A percentile compares a stretch with the other conserved stretches of the same genome.
Conservation (phyloP, 306 rosid genomes). For the Corylus avellana region DNA sequence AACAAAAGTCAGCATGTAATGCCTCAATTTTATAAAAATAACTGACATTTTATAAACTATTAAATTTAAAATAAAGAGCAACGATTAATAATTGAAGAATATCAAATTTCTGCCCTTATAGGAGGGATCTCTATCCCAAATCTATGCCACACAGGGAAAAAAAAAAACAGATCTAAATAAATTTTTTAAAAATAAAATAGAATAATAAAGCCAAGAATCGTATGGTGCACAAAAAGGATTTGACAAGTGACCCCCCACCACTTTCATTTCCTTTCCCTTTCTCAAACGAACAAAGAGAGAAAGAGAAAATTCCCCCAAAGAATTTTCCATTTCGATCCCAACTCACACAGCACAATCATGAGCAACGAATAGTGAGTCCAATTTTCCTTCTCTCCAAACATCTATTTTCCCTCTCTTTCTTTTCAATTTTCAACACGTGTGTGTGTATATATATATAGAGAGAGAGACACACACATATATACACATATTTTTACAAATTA, state of each 20-base stretch:
- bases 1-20: too few relatives aligned
- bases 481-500: not conserved
- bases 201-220: too few relatives aligned
- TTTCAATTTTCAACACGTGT: not conserved
- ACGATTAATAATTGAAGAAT: too few relatives aligned
- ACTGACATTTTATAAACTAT: too few relatives aligned
- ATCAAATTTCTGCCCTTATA: too few relatives aligned
- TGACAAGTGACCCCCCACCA: not conserved
- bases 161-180: too few relatives aligned
- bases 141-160: too few relatives aligned
- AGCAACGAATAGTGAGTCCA: constrained; percentile 81
- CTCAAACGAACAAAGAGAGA: too few relatives aligned
- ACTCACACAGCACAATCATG: constrained; percentile 37
- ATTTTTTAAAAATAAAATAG: too few relatives aligned
- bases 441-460: not conserved
- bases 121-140: too few relatives aligned
- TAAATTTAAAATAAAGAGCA: too few relatives aligned
- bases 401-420: not conserved
- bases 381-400: constrained; percentile 17
- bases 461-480: not conserved
- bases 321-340: not conserved
- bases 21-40: too few relatives aligned
- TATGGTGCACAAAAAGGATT: not conserved
- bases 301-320: not conserved
- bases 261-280: not conserved